phyloP scores from a whole-genome alignment of 140 eudicot genomes.

The Ambrosia hybrid region DNA sequence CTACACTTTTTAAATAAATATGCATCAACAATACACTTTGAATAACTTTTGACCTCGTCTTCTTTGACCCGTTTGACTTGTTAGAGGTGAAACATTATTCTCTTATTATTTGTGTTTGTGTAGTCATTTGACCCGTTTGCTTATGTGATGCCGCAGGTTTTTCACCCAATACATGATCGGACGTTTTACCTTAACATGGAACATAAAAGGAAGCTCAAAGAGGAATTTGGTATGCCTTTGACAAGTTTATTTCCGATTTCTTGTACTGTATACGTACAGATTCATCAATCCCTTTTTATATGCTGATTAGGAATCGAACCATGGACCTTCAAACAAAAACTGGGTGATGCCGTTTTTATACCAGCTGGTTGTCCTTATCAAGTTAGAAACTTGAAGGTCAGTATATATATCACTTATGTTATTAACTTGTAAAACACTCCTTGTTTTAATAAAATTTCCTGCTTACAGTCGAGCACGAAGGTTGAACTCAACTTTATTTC shows the following conservation, averaged over 20 bases:
- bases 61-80: conserved; percentile 29
- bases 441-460: neutral
- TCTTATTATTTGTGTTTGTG: neutral
- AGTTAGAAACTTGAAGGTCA: conserved; percentile 26
- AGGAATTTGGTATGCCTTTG: conserved; percentile 43
- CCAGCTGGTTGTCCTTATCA: too few relatives aligned
- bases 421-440: neutral
- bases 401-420: neutral
- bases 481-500: conserved; percentile 25
- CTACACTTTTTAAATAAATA: too few relatives aligned
- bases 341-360: conserved; percentile 53
- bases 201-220: conserved; percentile 54
- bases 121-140: neutral
- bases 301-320: conserved; percentile 53
- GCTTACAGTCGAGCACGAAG: conserved; percentile 12
- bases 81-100: neutral
- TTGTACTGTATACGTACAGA: neutral
- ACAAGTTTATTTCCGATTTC: neutral
- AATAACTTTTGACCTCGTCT: too few relatives aligned
- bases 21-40: neutral
- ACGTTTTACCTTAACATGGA: conserved; percentile 43
- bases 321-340: conserved; percentile 52
- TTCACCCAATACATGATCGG: conserved; percentile 59
- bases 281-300: neutral
- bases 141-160: conserved; percentile 30